phyloP scores from a whole-genome alignment of 495 filamentous ascomycete species.

The Aspergillus haitiensis region DNA sequence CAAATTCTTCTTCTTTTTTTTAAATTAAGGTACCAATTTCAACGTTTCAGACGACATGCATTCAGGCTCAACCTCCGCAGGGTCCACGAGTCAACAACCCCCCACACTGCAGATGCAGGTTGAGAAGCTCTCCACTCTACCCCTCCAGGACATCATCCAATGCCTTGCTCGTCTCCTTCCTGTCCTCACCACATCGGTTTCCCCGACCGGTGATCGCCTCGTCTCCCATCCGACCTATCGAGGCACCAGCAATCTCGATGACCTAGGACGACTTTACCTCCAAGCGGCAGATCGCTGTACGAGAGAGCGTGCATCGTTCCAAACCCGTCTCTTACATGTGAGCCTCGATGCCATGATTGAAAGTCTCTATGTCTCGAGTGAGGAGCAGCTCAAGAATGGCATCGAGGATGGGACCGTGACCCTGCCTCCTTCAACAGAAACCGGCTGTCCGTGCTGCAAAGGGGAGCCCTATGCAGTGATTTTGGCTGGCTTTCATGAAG shows the following conservation, averaged over 20 bases:
- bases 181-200: conserved; percentile 8
- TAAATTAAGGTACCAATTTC: no score
- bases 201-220: conserved; percentile 9
- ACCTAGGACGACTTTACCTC: conserved; percentile 8
- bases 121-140: background rate
- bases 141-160: background rate
- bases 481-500: background rate
- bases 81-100: no score
- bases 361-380: conserved; percentile 3
- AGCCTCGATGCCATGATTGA: conserved; percentile 8
- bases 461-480: conserved; percentile 18
- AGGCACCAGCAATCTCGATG: conserved; percentile 9
- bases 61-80: no score
- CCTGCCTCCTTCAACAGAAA: background rate
- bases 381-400: background rate
- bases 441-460: conserved; percentile 6
- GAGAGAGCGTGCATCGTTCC: conserved; percentile 3
- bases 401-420: conserved; percentile 1
- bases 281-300: background rate
- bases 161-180: conserved; percentile 2
- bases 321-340: conserved; percentile 3
- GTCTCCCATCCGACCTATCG: background rate
- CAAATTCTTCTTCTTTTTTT: no score
- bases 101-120: background rate
- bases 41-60: no score